These are phyloP conservation scores for Tubosaeta sp. DNA, from an alignment of 768 basidiomycete genomes.

Conservation along the genomic window DNA sequence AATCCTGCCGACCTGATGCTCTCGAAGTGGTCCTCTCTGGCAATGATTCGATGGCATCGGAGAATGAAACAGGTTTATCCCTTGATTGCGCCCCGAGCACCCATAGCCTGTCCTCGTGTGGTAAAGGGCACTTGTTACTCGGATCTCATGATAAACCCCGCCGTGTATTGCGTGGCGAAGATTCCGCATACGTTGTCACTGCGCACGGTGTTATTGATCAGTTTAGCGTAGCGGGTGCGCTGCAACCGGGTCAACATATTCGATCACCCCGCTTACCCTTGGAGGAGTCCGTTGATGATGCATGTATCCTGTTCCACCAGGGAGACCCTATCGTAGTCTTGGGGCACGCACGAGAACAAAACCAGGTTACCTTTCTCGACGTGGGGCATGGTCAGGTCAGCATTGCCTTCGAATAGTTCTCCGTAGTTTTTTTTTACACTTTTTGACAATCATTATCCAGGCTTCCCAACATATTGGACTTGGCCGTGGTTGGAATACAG, in stretches of 20 bases:
- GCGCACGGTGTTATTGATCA: slow-evolving; percentile 37
- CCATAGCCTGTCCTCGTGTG: neutral
- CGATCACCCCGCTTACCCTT: slow-evolving; percentile 19
- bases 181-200: slow-evolving; percentile 30
- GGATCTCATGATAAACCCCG: slow-evolving; percentile 38
- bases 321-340: slow-evolving; percentile 30
- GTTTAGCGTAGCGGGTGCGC: slow-evolving; percentile 14
- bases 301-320: slow-evolving; percentile 33
- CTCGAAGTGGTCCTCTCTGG: neutral
- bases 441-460: slow-evolving; percentile 10
- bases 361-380: slow-evolving; percentile 29
- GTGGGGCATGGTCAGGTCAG: slow-evolving; percentile 22
- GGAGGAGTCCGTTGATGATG: slow-evolving; percentile 39
- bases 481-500: slow-evolving; percentile 28
- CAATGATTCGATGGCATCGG: neutral
- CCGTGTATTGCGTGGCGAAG: slow-evolving; percentile 27
- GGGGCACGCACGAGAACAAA: slow-evolving; percentile 36
- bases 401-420: neutral
- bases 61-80: neutral
- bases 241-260: slow-evolving; percentile 15
- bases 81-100: neutral
- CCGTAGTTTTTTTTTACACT: neutral
- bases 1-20: neutral
- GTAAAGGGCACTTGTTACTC: slow-evolving; percentile 14
- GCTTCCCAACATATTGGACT: slow-evolving; percentile 9